phyloP scores from a whole-genome alignment of 306 rosid species.

The Prunus dulcis region DNA sequence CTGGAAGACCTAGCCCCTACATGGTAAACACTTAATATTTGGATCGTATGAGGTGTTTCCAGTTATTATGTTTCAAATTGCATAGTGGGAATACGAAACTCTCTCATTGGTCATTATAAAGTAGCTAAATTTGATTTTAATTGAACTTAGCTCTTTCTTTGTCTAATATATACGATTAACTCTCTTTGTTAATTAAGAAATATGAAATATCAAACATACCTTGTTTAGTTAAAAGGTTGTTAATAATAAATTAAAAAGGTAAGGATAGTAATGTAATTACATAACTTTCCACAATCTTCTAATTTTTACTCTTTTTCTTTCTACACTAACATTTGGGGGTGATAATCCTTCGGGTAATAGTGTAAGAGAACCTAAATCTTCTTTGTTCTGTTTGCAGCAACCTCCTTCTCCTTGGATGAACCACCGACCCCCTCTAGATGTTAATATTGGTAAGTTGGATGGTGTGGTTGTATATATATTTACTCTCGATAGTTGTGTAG shows the following conservation, averaged over 20 bases:
- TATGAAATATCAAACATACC: neutral
- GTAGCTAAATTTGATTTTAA: neutral
- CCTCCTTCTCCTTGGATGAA: slow-evolving; percentile 94
- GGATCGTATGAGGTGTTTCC: neutral
- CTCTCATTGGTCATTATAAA: neutral
- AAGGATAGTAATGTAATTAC: neutral
- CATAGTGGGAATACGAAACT: neutral
- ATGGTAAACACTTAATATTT: slow-evolving; percentile 46
- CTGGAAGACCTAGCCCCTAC: slow-evolving; percentile 68
- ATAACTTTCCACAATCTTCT: neutral
- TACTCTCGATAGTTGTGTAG: slow-evolving; percentile 25
- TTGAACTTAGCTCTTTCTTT: neutral
- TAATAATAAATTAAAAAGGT: neutral
- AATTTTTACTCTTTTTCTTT: neutral
- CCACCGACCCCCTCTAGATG: slow-evolving; percentile 90
- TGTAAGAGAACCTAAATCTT: slow-evolving; percentile 9
- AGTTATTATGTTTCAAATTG: neutral
- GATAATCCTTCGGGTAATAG: neutral
- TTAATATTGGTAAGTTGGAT: slow-evolving; percentile 81
- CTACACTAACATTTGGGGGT: neutral
- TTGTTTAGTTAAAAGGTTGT: neutral
- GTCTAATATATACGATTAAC: neutral
- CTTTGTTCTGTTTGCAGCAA: slow-evolving; percentile 55
- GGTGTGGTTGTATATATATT: slow-evolving; percentile 10
- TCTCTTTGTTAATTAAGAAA: neutral